These are phyloP conservation scores for Candida ovalis DNA, from an alignment of 805 yeast species.

Conservation along the genomic window DNA sequence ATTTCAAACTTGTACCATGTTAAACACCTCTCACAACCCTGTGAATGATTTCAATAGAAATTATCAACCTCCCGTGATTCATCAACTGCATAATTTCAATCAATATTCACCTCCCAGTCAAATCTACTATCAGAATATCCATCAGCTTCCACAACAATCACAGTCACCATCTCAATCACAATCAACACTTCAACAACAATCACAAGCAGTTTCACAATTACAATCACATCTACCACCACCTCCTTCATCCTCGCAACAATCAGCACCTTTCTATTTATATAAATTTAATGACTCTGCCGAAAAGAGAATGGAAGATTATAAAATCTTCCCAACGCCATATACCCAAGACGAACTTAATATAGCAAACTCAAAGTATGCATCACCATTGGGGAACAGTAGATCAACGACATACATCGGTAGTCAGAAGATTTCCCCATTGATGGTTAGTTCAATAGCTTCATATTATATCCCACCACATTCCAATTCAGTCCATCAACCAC, in stretches of 20 bases:
- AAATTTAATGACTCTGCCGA: constrained; percentile 20
- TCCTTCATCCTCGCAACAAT: neutral
- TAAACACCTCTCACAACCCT: neutral
- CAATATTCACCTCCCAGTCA: neutral
- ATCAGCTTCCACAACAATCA: neutral
- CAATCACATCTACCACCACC: neutral
- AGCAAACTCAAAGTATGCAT: neutral
- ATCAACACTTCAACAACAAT: neutral
- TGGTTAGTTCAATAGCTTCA: neutral
- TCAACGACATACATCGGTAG: neutral
- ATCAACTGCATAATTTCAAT: neutral
- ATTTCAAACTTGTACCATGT: too few relatives aligned
- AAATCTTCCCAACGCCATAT: constrained; percentile 22
- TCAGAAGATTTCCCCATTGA: neutral
- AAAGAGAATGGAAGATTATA: constrained; percentile 17
- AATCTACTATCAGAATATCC: neutral
- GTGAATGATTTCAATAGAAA: neutral
- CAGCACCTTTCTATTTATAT: constrained; percentile 22
- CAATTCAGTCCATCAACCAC: neutral
- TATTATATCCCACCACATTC: neutral
- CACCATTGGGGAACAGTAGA: neutral
- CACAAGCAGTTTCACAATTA: neutral
- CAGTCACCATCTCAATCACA: neutral
- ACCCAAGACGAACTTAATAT: neutral
- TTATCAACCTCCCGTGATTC: neutral